phyloP scores from a whole-genome alignment of 805 yeast species.

The Sporopachydermia quercuum region DNA sequence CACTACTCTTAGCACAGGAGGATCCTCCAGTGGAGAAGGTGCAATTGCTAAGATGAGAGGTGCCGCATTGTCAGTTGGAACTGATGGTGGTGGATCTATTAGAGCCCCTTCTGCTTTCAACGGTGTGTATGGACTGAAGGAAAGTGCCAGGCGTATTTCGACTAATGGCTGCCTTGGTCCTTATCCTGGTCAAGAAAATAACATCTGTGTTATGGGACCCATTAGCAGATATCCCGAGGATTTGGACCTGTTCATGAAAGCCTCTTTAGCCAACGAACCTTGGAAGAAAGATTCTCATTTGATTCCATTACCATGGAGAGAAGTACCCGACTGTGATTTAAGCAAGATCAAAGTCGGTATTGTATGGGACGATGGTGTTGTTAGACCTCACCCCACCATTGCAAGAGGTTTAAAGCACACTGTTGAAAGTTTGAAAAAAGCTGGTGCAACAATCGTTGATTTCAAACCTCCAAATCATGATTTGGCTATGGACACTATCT shows the following conservation, averaged over 20 bases:
- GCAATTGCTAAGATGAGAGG: slow-evolving; percentile 44
- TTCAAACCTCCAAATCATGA: slow-evolving; percentile 38
- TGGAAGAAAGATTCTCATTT: slow-evolving; percentile 7
- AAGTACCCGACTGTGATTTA: neutral
- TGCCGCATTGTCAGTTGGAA: slow-evolving; percentile 47
- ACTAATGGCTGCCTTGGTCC: slow-evolving; percentile 32
- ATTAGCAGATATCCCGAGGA: slow-evolving; percentile 50
- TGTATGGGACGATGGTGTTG: slow-evolving; percentile 27
- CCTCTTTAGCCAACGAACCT: slow-evolving; percentile 8
- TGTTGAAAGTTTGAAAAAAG: slow-evolving; percentile 36
- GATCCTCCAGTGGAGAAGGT: slow-evolving; percentile 67
- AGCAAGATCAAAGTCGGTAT: slow-evolving; percentile 31
- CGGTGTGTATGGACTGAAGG: slow-evolving; percentile 49
- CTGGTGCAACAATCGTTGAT: slow-evolving; percentile 42
- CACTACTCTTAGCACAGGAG: slow-evolving; percentile 45
- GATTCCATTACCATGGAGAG: slow-evolving; percentile 8
- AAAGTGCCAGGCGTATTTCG: slow-evolving; percentile 40
- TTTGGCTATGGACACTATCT: slow-evolving; percentile 37
- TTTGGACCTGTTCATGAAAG: slow-evolving; percentile 51
- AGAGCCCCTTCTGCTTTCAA: slow-evolving; percentile 54
- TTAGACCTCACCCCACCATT: slow-evolving; percentile 43
- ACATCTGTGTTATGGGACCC: slow-evolving; percentile 56
- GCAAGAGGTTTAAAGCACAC: slow-evolving; percentile 35
- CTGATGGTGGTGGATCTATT: slow-evolving; percentile 62
- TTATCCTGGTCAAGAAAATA: slow-evolving; percentile 45